Percentiles rank a stretch among this genome's conserved stretches.
Evolutionary conservation across 495 filamentous ascomycete genomes (phyloP).

Genomic region (Staphylotrichum tortipilum): DNA sequence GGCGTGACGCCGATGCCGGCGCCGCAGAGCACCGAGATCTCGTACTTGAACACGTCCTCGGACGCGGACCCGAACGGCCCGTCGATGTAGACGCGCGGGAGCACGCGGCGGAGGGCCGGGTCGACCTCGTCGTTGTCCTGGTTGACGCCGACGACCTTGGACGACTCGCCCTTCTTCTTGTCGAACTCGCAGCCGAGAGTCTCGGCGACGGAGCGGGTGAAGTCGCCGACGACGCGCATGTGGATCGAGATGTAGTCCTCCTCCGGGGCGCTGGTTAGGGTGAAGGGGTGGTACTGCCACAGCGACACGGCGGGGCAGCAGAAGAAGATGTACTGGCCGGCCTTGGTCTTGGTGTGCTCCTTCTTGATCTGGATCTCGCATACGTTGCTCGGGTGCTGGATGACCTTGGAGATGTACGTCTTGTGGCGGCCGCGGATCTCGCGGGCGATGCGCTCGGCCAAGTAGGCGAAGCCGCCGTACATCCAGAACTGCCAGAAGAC

Average conservation of each 20-base stretch:
- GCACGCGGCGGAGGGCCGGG: constrained; percentile 57
- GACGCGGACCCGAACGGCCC: constrained; percentile 73
- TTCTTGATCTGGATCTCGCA: constrained; percentile 84
- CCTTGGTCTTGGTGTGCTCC: constrained; percentile 63
- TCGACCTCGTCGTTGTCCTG: constrained; percentile 51
- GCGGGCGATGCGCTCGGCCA: constrained; percentile 59
- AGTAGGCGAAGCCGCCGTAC: constrained; percentile 63
- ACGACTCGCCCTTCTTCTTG: constrained; percentile 42
- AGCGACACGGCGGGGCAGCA: constrained; percentile 73
- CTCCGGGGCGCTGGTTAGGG: constrained; percentile 68
- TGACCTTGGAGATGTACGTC: constrained; percentile 73
- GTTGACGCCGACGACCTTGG: constrained; percentile 58
- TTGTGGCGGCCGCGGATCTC: constrained; percentile 64
- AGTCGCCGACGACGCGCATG: constrained; percentile 62
- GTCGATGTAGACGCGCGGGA: constrained; percentile 69
- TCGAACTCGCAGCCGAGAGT: constrained; percentile 63
- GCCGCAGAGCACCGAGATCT: constrained; percentile 59
- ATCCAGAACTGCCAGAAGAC: constrained; percentile 79
- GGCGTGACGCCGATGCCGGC: constrained; percentile 68
- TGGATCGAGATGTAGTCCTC: constrained; percentile 79
- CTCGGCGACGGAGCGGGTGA: constrained; percentile 55
- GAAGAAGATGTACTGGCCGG: constrained; percentile 76
- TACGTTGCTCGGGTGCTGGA: constrained; percentile 75
- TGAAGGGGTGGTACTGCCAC: constrained; percentile 76
- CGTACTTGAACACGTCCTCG: constrained; percentile 71